Conservation (phyloP, 2,329 filamentous ascomycete genomes). For the Cercospora brassicicola region DNA sequence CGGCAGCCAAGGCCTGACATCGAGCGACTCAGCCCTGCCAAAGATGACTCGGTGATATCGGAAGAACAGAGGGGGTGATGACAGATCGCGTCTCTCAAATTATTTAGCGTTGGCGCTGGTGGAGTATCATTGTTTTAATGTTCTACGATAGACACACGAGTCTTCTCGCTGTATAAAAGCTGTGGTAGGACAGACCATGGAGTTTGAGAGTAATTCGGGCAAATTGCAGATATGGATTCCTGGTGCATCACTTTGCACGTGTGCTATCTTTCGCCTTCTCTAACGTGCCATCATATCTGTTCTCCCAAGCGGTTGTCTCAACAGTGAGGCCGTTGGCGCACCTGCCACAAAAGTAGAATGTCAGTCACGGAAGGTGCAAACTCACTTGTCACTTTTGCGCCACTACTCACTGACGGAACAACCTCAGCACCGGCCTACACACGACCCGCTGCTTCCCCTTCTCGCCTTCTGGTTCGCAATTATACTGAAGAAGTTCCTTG, state of each 20-base stretch:
- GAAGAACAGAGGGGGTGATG: not conserved
- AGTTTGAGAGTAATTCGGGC: not conserved
- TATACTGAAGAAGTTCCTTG: constrained; percentile 62
- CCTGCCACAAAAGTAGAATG: constrained; percentile 33
- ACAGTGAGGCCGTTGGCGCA: constrained; percentile 58
- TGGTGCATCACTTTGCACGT: constrained; percentile 9
- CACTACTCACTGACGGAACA: constrained; percentile 57
- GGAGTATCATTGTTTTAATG: constrained; percentile 9
- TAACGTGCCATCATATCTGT: constrained; percentile 32
- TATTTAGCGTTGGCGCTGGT: constrained; percentile 11
- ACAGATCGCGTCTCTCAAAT: not conserved
- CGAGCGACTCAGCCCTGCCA: not conserved
- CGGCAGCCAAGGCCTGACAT: not conserved
- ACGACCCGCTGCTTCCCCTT: constrained; percentile 47
- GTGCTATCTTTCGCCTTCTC: constrained; percentile 13
- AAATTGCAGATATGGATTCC: not conserved
- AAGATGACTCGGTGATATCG: not conserved
- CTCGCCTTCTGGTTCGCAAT: constrained; percentile 56
- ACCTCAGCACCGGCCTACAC: constrained; percentile 59
- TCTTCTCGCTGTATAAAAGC: not conserved
- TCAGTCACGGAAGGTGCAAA: constrained; percentile 16
- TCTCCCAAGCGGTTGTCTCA: constrained; percentile 64
- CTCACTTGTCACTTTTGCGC: not conserved
- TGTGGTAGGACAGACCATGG: not conserved
- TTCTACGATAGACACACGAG: not conserved